Percentiles rank a stretch among this genome's conserved stretches.
Conservation (phyloP, 2,329 filamentous ascomycete species). For the Chalara sp. region DNA sequence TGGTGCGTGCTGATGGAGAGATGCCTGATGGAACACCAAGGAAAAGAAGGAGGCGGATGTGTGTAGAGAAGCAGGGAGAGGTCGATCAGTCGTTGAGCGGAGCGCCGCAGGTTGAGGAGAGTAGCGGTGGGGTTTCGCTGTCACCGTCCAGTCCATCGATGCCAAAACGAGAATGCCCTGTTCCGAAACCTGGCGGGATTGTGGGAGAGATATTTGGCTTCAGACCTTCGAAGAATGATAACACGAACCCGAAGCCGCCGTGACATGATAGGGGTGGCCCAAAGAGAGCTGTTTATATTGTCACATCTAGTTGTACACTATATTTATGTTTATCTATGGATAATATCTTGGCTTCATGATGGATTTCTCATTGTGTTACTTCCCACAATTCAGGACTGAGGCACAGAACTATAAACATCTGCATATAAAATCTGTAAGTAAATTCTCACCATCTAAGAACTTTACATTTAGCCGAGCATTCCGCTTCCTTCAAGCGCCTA, state of each 20-base stretch:
- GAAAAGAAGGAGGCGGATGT: conserved; percentile 37
- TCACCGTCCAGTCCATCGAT: conserved; percentile 8
- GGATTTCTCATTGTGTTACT: too few species aligned
- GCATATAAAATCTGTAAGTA: too few species aligned
- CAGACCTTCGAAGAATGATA: conserved; percentile 16
- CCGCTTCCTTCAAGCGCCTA: too few species aligned
- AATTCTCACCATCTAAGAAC: too few species aligned
- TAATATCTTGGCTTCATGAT: too few species aligned
- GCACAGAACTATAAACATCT: too few species aligned
- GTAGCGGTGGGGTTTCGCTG: conserved; percentile 3
- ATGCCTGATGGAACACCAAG: conserved; percentile 27
- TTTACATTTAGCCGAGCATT: too few species aligned
- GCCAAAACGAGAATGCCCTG: conserved; percentile 72
- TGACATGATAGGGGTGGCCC: conserved; percentile 6
- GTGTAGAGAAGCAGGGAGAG: conserved; percentile 22
- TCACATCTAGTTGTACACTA: too few species aligned
- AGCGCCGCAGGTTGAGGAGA: conserved; percentile 6
- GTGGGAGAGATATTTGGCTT: conserved; percentile 60
- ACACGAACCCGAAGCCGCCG: conserved; percentile 20
- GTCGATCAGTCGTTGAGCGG: conserved; percentile 6
- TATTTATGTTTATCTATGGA: too few species aligned
- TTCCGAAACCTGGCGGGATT: conserved; percentile 81
- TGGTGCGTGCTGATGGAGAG: conserved; percentile 62
- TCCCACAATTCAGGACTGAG: too few species aligned
- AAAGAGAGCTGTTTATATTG: too few species aligned